Evolutionary conservation across 176 grass and related monocot genomes (phyloP).

Genomic region (Bothriochloa decipiens): DNA sequence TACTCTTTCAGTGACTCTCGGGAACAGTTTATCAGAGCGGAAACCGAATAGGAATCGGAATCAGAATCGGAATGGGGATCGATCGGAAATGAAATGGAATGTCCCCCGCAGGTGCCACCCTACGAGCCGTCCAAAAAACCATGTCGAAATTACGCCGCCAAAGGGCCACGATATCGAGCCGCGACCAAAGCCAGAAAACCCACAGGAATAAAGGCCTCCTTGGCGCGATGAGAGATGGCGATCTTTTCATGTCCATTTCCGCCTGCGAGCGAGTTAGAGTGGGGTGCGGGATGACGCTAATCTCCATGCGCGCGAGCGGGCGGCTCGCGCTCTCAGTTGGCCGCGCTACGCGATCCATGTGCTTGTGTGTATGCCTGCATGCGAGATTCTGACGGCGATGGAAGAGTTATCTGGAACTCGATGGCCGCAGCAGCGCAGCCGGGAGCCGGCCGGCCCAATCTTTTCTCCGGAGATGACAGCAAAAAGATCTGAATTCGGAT

Average conservation of each 20-base stretch:
- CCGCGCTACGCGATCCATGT: no score
- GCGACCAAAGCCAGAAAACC: constrained; percentile 32
- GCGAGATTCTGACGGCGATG: constrained; percentile 54
- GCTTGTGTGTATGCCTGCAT: constrained; percentile 10
- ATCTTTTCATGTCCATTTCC: constrained; percentile 53
- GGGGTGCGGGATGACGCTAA: constrained; percentile 12
- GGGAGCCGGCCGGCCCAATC: constrained; percentile 26
- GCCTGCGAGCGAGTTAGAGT: constrained; percentile 22
- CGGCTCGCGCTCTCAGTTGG: constrained; percentile 18
- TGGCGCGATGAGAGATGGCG: neutral
- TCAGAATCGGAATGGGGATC: constrained; percentile 45
- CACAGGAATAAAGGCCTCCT: constrained; percentile 46
- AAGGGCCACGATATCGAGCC: constrained; percentile 21
- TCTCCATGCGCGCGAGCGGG: constrained; percentile 15
- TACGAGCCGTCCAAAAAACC: constrained; percentile 53
- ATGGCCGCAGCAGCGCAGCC: constrained; percentile 24
- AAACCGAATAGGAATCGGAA: constrained; percentile 42
- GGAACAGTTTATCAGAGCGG: neutral
- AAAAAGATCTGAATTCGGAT: constrained; percentile 46
- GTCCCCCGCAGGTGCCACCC: constrained; percentile 51
- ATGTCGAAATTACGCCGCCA: constrained; percentile 28
- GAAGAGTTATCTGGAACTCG: constrained; percentile 50
- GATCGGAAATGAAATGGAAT: constrained; percentile 34
- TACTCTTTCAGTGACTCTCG: constrained; percentile 20
- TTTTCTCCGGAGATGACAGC: constrained; percentile 43